Evolutionary conservation across 176 grass and related monocot genomes (phyloP), one percentile per base, ranked within the genome.

Genomic region (Zoysia japonica): DNA sequence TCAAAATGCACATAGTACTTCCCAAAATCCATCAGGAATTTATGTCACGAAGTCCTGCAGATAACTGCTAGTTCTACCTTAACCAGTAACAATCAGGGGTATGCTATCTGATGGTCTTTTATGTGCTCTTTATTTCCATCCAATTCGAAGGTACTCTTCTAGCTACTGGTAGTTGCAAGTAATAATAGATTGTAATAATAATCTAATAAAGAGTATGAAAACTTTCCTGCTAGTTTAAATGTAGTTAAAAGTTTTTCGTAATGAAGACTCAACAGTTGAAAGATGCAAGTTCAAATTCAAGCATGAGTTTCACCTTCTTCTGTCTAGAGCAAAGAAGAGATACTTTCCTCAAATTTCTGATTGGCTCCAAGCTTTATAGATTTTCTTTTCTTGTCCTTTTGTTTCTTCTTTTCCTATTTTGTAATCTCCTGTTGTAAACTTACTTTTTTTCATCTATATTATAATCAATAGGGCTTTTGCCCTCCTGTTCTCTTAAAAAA

Each of bases 101-200:
- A 76, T 98, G 92, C 85, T 98, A 94, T 85, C 92, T 80, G 13
- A 76, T 89, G 75, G 87, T 80, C 67, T 90, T 98, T 79, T 90
- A 94, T 52, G 88, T 98, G 84, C 92, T 94, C 85, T 88, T 94
- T 75, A 98, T 83, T 79, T 92, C 94, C 70, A 90, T 66, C 89
- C 95, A 98, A 72, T 88, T 92, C 77, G 89, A 89, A 74, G 95
- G 92, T 47, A 90, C 92, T 78, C 68, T 90, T 88, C 53, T 75
- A 75, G 94, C 83, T 78, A 77, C 55, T 57, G 87, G 73, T 67
- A 98, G 71, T 89, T 98, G 86, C 72, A 83, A 37, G 55, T 83
- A 35, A 79, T 52, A 45, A 80, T 39, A 89, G 51, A 67, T 13
- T 77, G 77, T 53, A 48, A 83, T 71, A 89, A 91, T 68, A 59